These are phyloP conservation scores for Xylariomycetidae sp. DNA, from an alignment of 2,329 filamentous ascomycete species.

Conservation along the genomic window DNA sequence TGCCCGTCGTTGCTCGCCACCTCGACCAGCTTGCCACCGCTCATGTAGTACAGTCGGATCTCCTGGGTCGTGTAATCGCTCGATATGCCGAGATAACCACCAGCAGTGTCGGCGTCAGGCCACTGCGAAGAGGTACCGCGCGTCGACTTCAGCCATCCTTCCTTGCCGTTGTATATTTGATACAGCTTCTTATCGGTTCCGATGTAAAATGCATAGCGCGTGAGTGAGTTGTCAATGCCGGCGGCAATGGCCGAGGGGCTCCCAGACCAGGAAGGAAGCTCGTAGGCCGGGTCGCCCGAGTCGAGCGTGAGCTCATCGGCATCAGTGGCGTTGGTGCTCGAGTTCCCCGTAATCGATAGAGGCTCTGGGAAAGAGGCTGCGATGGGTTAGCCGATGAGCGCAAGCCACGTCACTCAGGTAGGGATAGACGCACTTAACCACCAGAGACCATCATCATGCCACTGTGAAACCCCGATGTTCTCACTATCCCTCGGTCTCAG, in stretches of 20 bases:
- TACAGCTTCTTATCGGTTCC: slow-evolving; percentile 31
- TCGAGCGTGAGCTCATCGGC: slow-evolving; percentile 12
- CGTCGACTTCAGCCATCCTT: slow-evolving; percentile 21
- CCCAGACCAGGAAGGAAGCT: slow-evolving; percentile 27
- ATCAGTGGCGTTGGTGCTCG: slow-evolving; percentile 21
- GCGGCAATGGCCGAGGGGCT: slow-evolving; percentile 22
- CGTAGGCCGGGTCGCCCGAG: slow-evolving; percentile 18
- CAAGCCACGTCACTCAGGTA: neutral
- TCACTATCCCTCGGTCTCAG: slow-evolving; percentile 25
- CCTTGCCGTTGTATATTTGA: slow-evolving; percentile 20
- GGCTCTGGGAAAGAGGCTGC: slow-evolving; percentile 23
- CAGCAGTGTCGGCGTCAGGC: slow-evolving; percentile 17
- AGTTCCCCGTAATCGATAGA: slow-evolving; percentile 16
- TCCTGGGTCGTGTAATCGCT: slow-evolving; percentile 19
- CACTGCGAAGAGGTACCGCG: slow-evolving; percentile 12
- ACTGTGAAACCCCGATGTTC: slow-evolving; percentile 27
- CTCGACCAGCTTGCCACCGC: slow-evolving; percentile 26
- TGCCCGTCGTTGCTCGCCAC: slow-evolving; percentile 20
- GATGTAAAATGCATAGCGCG: slow-evolving; percentile 31
- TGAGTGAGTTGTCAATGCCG: slow-evolving; percentile 21
- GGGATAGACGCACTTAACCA: slow-evolving; percentile 24
- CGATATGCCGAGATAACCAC: slow-evolving; percentile 25
- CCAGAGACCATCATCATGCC: slow-evolving; percentile 25
- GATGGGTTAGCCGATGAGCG: neutral
- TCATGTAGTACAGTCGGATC: slow-evolving; percentile 29